Percentiles rank a stretch among this genome's conserved stretches.
phyloP scores from a whole-genome alignment of 306 rosid species.

The Cucumis hystrix region DNA sequence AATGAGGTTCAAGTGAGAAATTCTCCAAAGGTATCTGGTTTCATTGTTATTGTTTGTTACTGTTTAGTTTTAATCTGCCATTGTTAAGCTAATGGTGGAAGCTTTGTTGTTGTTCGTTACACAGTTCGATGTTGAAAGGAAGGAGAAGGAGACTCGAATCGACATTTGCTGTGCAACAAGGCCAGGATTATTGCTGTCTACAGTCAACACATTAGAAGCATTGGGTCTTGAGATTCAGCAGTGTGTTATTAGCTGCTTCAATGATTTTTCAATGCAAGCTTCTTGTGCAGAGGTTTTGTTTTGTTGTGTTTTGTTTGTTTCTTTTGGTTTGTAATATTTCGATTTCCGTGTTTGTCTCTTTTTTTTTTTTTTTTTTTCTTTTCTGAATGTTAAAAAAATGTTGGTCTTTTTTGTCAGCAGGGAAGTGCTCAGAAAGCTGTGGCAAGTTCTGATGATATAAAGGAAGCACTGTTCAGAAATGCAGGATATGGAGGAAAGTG shows the following conservation, averaged over 20 bases:
- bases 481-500: constrained; percentile 97
- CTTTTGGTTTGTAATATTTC: not conserved
- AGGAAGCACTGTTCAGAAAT: constrained; percentile 86
- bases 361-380: not conserved
- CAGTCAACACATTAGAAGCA: constrained; percentile 77
- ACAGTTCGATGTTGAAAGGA: constrained; percentile 86
- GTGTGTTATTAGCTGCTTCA: constrained; percentile 90
- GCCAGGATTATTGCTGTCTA: constrained; percentile 70
- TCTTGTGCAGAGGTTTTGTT: constrained; percentile 77
- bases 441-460: constrained; percentile 55
- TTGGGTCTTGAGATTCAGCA: constrained; percentile 93
- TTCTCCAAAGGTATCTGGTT: constrained; percentile 57
- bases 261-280: constrained; percentile 85
- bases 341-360: not conserved
- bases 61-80: not conserved
- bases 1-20: constrained; percentile 62
- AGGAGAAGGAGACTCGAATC: constrained; percentile 53
- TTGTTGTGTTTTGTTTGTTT: not conserved
- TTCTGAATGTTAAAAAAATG: not conserved
- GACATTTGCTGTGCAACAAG: constrained; percentile 76
- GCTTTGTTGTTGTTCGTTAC: not conserved
- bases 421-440: constrained; percentile 41
- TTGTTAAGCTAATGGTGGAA: not conserved
- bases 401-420: constrained; percentile 20
- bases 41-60: not conserved